Conservation (phyloP, 305 asterid genomes). For the Vinca major region DNA sequence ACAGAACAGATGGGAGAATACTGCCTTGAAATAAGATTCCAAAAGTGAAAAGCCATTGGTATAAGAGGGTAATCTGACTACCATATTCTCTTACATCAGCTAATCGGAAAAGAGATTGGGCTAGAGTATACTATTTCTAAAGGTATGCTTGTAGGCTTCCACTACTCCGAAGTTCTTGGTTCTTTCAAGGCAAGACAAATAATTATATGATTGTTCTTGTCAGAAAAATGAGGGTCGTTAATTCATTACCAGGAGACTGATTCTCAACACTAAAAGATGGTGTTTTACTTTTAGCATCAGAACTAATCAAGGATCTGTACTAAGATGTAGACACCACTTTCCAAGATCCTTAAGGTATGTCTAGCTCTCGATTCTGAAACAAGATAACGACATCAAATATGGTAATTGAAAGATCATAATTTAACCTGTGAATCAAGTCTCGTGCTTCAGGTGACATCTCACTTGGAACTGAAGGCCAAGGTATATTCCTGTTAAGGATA, state of each 20-base stretch:
- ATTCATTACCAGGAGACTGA: neutral
- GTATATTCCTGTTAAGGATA: constrained; percentile 74
- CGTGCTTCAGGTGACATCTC: constrained; percentile 67
- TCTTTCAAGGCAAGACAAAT: neutral
- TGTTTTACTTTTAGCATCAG: constrained; percentile 2
- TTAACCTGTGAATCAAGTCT: constrained; percentile 78
- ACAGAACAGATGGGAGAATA: neutral
- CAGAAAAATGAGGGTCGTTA: neutral
- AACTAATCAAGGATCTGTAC: neutral
- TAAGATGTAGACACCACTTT: neutral
- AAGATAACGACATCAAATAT: neutral
- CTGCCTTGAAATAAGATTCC: neutral
- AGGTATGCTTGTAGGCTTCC: neutral
- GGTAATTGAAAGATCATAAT: constrained; percentile 9
- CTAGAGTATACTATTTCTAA: neutral
- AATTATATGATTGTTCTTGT: neutral
- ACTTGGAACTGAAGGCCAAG: constrained; percentile 77
- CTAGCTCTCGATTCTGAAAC: neutral
- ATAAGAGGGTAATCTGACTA: neutral
- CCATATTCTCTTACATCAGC: neutral
- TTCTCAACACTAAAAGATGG: neutral
- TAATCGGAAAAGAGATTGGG: neutral
- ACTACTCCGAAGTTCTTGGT: neutral
- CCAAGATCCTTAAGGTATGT: neutral
- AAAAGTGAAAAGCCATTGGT: neutral